Conservation (phyloP, 345 rosid species). For the Euphorbia pulcherrima region DNA sequence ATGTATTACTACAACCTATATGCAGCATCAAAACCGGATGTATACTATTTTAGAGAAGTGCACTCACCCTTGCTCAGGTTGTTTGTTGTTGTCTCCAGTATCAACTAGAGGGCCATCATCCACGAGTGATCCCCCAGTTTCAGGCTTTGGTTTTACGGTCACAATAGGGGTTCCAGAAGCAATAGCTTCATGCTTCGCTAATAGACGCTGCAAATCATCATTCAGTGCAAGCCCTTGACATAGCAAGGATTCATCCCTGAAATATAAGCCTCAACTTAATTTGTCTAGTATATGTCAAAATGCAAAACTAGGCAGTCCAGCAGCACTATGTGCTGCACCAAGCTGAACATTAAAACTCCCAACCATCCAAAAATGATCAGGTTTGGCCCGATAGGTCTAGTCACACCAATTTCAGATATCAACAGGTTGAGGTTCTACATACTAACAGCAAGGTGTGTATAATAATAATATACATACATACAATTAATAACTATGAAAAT, state of each 20-base stretch:
- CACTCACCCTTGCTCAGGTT: slow-evolving; percentile 48
- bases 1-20: not conserved
- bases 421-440: not conserved
- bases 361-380: not conserved
- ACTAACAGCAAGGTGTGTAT: not conserved
- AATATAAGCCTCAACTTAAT: slow-evolving; percentile 11
- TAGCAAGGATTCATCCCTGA: slow-evolving; percentile 88
- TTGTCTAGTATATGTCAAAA: not conserved
- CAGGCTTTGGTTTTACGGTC: slow-evolving; percentile 48
- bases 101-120: slow-evolving; percentile 73
- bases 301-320: not conserved
- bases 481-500: not conserved
- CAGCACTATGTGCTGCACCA: not conserved
- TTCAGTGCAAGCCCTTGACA: slow-evolving; percentile 87
- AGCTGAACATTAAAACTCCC: not conserved
- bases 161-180: slow-evolving; percentile 59
- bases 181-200: slow-evolving; percentile 82
- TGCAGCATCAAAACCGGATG: slow-evolving; percentile 3
- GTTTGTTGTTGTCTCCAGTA: slow-evolving; percentile 57
- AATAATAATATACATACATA: not conserved
- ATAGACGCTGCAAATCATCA: slow-evolving; percentile 93
- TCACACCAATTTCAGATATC: not conserved
- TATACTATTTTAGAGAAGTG: slow-evolving; percentile 8
- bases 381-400: not conserved
- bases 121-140: slow-evolving; percentile 49